Base-by-base conservation (phyloP, 2,329 filamentous ascomycete species). In the Xylaria sp. region DNA sequence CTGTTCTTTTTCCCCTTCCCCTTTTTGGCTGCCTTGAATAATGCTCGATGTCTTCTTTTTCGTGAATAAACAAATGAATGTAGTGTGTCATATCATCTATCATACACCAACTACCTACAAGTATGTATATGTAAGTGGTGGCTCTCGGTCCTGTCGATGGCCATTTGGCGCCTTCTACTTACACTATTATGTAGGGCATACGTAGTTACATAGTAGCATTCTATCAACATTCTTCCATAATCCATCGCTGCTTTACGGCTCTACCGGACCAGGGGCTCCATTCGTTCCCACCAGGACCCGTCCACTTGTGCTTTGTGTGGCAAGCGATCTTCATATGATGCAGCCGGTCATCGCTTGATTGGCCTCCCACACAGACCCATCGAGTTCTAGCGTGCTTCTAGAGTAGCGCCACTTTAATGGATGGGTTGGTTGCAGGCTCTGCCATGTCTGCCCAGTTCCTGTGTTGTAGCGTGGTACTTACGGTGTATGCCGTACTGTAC, bases 321-420 rank as follows among this genome's bases (percentile, higher is more conserved):
- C 65, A 73, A 70, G 53, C 70, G 71, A 74, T 74, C 72, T 67
- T 74, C 71, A 59, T 67, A 65, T 65, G 65, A 28, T 66, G 69
- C 68, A 56, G 66, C 64, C 49, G 42, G n/a, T 9, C 15, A 13
- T 65, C 13, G 42, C 61, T 17, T 76, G 71, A 78, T 78, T 78
- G 76, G 76, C 11, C 33, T 38, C 31, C 44, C 44, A 53, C 48
- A 59, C 57, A 57, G 67, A 81, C 28, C 46, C 44, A 56, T 48
- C 57, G 59, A 54, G 66, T 81, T 81, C 79, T 80, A 81, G 79
- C 76, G 77, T 70, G 70, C 71, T 81, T 81, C 79, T 81, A 81
- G 79, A 74, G 75, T 74, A 53, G 67, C 61, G 69, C 69, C 61
- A 71, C 60, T 58, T 67, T 66, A 46, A 54, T 44, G 44, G 49